Evolutionary conservation across 345 rosid species (phyloP).

Genomic region (Cardiospermum halicacabum): DNA sequence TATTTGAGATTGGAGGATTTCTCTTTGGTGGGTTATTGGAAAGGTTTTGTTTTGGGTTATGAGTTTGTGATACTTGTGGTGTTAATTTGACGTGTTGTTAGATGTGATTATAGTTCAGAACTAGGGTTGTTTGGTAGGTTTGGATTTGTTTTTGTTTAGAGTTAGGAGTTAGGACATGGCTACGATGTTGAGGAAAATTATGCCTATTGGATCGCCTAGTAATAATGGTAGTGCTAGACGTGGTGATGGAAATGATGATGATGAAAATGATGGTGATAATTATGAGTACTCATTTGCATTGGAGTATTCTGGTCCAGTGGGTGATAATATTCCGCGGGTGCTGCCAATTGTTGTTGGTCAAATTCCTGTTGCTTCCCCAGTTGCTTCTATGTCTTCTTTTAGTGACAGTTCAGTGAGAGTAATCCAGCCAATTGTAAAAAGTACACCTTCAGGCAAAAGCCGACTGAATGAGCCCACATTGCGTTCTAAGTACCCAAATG

Average conservation of each 20-base stretch:
- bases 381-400: slow-evolving; percentile 30
- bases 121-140: background rate
- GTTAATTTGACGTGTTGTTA: slow-evolving; percentile 11
- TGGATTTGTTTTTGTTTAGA: background rate
- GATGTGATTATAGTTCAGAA: background rate
- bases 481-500: slow-evolving; percentile 14
- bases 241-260: slow-evolving; percentile 33
- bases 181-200: slow-evolving; percentile 41
- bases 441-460: slow-evolving; percentile 21
- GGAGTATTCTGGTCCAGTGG: slow-evolving; percentile 64
- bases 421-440: slow-evolving; percentile 46
- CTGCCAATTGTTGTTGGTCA: slow-evolving; percentile 49
- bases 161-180: slow-evolving; percentile 38
- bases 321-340: slow-evolving; percentile 51
- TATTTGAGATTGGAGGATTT: background rate
- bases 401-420: slow-evolving; percentile 44
- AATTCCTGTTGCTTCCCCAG: slow-evolving; percentile 57
- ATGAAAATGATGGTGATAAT: slow-evolving; percentile 27
- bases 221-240: slow-evolving; percentile 14
- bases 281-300: slow-evolving; percentile 67
- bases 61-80: slow-evolving; percentile 1
- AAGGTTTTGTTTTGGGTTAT: slow-evolving; percentile 7
- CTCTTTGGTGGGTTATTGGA: slow-evolving; percentile 12
- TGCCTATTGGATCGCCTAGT: slow-evolving; percentile 35
- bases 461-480: slow-evolving; percentile 16